Base-by-base conservation (phyloP, 208 protist species). In the Trypanosoma avium region DNA sequence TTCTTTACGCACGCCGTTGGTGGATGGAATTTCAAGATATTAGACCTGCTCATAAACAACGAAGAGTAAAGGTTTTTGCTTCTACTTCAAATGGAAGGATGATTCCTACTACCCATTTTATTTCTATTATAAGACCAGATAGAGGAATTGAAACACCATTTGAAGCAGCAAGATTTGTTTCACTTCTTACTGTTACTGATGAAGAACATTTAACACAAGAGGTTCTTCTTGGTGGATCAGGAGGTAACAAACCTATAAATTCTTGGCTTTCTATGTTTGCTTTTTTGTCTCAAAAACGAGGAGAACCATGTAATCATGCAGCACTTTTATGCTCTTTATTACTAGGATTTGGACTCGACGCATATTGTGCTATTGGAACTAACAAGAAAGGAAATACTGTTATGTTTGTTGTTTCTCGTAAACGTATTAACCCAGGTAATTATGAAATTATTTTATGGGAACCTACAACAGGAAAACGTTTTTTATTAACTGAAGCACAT, bases 1-100 rank as follows among this genome's bases (percentile, higher is more conserved):
- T 97, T 22, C 74, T 97, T 26, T 97, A 97, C 55, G 82, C 92
- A 47, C 72, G 90, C 17, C 75, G 91, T 27, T 97, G 94, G 94
- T 97, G 90, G 88, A 61, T 77, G 17, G 90, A 97, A 70, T 97
- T 84, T 68, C 77, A 90, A 40, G 67, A 75, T 0, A 64, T 88
- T 12, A 71, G 82, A 45, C 76, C 81, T 10, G 69, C 65, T 13
- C 84, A 96, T 61, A 82, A 81, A 42, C 70, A 86, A 52, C 70
- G 94, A 27, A 86, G 79, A 53, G 87, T 97, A 10, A 93, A 92
- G 53, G 69, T 97, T 15, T 97, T 97, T 64, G 90, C 94, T 3
- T 79, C 86, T 30, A 86, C 79, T 0, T 71, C 85, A 2, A 87
- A 79, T 15, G 86, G 86, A 21, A 62, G 85, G 19, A 97, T 94